phyloP scores from a whole-genome alignment of 2,329 filamentous ascomycete species.

The Alternaria sp. region DNA sequence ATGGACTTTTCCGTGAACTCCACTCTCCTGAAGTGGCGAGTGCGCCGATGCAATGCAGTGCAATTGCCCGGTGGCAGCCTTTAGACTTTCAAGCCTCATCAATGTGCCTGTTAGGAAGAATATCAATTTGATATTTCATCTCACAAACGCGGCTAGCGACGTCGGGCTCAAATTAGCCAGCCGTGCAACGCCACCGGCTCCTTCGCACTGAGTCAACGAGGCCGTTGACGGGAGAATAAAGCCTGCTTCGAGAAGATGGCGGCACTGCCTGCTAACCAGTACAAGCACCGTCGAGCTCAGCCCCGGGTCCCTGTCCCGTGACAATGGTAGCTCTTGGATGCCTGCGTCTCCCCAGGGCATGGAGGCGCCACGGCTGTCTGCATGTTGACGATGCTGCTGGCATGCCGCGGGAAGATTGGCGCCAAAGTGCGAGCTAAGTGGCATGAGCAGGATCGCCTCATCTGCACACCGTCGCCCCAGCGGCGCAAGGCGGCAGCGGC shows the following conservation, averaged over 20 bases:
- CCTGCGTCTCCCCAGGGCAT: conserved; percentile 14
- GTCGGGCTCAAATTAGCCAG: conserved; percentile 28
- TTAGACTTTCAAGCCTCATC: conserved; percentile 41
- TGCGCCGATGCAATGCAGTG: conserved; percentile 41
- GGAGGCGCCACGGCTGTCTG: conserved; percentile 10
- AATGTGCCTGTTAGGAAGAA: conserved; percentile 25
- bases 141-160: conserved; percentile 31
- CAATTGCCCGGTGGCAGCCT: conserved; percentile 30
- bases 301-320: conserved; percentile 18
- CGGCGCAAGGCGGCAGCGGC: conserved; percentile 4
- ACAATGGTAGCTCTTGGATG: conserved; percentile 14
- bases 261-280: conserved; percentile 21
- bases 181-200: conserved; percentile 23
- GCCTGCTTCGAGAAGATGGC: conserved; percentile 35
- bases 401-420: conserved; percentile 17
- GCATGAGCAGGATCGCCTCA: conserved; percentile 11
- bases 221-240: conserved; percentile 25
- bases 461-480: conserved; percentile 1
- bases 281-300: conserved; percentile 5
- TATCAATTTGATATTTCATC: conserved; percentile 26
- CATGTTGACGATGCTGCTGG: conserved; percentile 10
- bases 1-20: conserved; percentile 16
- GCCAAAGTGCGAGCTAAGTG: conserved; percentile 7
- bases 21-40: conserved; percentile 36
- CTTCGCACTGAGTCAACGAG: conserved; percentile 20